Percentiles rank a stretch among this genome's conserved stretches.
Evolutionary conservation across 73 alveolate species (phyloP).

Genomic region (Uronychia setigera): DNA sequence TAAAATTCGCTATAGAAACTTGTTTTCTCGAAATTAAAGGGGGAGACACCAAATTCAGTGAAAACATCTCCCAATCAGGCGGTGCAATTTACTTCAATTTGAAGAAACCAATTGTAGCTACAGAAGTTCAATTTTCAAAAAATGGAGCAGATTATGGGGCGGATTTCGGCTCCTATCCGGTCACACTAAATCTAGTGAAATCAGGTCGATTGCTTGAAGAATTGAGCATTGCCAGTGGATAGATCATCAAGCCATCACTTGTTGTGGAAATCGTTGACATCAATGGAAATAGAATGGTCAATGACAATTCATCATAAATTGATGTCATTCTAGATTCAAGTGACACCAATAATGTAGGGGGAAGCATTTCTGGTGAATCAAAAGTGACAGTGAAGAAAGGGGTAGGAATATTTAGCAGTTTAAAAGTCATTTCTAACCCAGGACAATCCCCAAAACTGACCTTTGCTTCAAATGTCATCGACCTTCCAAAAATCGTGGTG

Average conservation of each 20-base stretch:
- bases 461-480: not conserved
- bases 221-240: not conserved
- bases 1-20: too few relatives aligned
- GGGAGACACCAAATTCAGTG: not conserved
- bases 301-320: not conserved
- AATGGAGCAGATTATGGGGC: not conserved
- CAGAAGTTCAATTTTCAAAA: not conserved
- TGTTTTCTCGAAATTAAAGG: not conserved
- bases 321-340: not conserved
- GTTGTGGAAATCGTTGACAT: not conserved
- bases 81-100: not conserved
- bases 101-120: not conserved
- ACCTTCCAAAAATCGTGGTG: not conserved
- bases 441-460: not conserved
- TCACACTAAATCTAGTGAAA: not conserved
- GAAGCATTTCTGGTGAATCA: not conserved
- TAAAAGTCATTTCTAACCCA: not conserved
- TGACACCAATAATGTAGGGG: not conserved
- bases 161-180: not conserved
- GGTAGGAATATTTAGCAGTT: not conserved
- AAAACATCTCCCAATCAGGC: not conserved
- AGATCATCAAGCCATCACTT: not conserved
- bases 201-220: not conserved
- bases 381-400: not conserved
- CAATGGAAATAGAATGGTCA: not conserved